Conservation (phyloP, 352 stramenopile genomes). For the Phytophthora macrochlamydospora region DNA sequence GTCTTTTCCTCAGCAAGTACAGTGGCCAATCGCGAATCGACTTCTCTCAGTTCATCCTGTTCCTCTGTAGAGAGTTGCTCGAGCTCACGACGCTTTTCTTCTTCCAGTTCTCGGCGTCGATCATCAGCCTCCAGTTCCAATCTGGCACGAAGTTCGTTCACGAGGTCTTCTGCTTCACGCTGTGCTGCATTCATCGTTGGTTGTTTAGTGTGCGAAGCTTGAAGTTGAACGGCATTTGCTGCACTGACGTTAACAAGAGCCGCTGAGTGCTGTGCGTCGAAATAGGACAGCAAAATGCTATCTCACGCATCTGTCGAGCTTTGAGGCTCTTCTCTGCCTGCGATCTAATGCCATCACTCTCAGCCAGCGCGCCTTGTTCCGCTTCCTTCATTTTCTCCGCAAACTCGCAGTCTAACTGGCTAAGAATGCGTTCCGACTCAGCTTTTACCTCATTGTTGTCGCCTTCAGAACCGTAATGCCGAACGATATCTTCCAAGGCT, state of each 20-base stretch:
- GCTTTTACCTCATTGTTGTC: conserved; percentile 1
- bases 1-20: conserved; percentile 40
- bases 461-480: not conserved
- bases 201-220: conserved; percentile 17
- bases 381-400: conserved; percentile 40
- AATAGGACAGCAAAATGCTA: conserved; percentile 53
- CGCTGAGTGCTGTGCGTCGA: conserved; percentile 32
- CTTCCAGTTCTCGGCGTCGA: conserved; percentile 41
- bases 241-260: conserved; percentile 13
- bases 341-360: conserved; percentile 35
- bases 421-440: conserved; percentile 27
- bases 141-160: conserved; percentile 50
- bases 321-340: conserved; percentile 40
- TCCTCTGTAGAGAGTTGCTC: conserved; percentile 31
- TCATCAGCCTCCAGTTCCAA: conserved; percentile 61
- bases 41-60: conserved; percentile 27
- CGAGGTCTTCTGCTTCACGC: conserved; percentile 36
- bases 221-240: not conserved
- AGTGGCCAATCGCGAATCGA: conserved; percentile 28
- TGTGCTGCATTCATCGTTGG: conserved; percentile 7
- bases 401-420: conserved; percentile 48
- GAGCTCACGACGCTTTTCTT: conserved; percentile 43
- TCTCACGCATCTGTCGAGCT: conserved; percentile 48
- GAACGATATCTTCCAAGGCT: conserved; percentile 23
- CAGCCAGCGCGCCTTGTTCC: conserved; percentile 32